A percentile compares a stretch with the other conserved stretches of the same genome.
These are phyloP conservation scores for Trichoderma parareesei DNA, from an alignment of 495 filamentous ascomycete species.

Conservation along the genomic window DNA sequence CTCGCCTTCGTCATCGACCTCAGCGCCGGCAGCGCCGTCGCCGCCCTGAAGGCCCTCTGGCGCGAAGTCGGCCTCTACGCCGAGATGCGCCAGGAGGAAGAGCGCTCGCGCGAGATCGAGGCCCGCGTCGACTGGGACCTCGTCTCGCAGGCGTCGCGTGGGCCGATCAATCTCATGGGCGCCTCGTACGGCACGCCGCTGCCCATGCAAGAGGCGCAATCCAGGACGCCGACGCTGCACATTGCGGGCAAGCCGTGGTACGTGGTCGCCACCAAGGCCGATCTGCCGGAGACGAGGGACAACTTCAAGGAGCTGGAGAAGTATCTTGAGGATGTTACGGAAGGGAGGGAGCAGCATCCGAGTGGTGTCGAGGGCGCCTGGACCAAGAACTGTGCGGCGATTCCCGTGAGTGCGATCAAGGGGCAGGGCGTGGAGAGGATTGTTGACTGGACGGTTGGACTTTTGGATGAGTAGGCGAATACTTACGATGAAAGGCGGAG, in stretches of 20 bases:
- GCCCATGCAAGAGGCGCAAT: conserved; percentile 11
- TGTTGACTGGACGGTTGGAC: conserved; percentile 64
- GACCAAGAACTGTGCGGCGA: conserved; percentile 54
- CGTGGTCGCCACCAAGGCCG: conserved; percentile 92
- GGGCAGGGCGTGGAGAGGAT: conserved; percentile 76
- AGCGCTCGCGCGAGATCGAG: conserved; percentile 43
- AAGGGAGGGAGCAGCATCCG: conserved; percentile 56
- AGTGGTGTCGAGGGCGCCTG: conserved; percentile 59
- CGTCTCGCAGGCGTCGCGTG: background rate
- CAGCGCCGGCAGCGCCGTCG: conserved; percentile 65
- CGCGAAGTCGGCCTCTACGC: conserved; percentile 83
- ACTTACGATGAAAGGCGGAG: background rate
- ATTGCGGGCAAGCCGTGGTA: conserved; percentile 92
- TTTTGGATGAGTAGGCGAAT: conserved; percentile 47
- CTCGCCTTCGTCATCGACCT: conserved; percentile 92
- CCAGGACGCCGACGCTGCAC: conserved; percentile 30
- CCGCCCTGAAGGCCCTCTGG: conserved; percentile 75
- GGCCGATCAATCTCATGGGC: conserved; percentile 14
- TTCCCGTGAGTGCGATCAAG: conserved; percentile 84
- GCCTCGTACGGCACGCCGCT: conserved; percentile 27
- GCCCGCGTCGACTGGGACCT: conserved; percentile 31
- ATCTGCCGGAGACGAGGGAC: conserved; percentile 67
- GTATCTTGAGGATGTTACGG: conserved; percentile 56
- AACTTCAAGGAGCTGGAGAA: conserved; percentile 62
- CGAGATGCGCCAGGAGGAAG: conserved; percentile 54